A percentile compares a stretch with the other conserved stretches of the same genome.
phyloP scores from a whole-genome alignment of 1,284 basidiomycete genomes.

The Kwoniella shivajii region DNA sequence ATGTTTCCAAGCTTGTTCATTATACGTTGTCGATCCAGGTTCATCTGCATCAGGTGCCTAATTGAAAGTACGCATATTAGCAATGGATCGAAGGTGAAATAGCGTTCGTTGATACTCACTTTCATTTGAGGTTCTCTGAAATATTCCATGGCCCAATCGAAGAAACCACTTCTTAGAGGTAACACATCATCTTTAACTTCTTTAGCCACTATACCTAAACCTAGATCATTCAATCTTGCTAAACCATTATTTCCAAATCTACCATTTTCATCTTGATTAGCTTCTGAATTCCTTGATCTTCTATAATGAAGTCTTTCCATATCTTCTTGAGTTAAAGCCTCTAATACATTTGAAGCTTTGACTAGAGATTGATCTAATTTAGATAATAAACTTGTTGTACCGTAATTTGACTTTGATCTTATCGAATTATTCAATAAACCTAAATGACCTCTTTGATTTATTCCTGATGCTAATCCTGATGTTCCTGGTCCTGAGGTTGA shows the following conservation, averaged over 20 bases:
- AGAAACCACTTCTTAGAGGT: constrained; percentile 88
- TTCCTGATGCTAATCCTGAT: background rate
- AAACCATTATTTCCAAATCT: constrained; percentile 47
- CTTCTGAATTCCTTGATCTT: constrained; percentile 56
- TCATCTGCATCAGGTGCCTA: constrained; percentile 93
- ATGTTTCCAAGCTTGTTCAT: constrained; percentile 94
- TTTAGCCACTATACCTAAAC: constrained; percentile 54
- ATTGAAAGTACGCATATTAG: background rate
- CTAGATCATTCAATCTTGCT: constrained; percentile 44
- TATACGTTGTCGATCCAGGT: constrained; percentile 89
- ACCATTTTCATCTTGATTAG: constrained; percentile 48
- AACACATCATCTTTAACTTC: constrained; percentile 61
- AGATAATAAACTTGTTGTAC: background rate
- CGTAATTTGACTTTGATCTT: constrained; percentile 3
- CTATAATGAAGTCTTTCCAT: constrained; percentile 79
- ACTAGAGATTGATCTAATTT: constrained; percentile 19
- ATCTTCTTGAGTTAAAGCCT: constrained; percentile 84
- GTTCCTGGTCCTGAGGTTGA: background rate
- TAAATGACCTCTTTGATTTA: background rate
- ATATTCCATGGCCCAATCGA: constrained; percentile 95
- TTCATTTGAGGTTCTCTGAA: constrained; percentile 99
- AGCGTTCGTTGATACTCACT: constrained; percentile 58
- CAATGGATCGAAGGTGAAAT: background rate
- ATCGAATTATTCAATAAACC: constrained; percentile 12
- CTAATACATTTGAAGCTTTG: constrained; percentile 73